A percentile compares a stretch with the other conserved stretches of the same genome.
Evolutionary conservation across 495 filamentous ascomycete genomes (phyloP).

Genomic region (Aspergillus sparsus): DNA sequence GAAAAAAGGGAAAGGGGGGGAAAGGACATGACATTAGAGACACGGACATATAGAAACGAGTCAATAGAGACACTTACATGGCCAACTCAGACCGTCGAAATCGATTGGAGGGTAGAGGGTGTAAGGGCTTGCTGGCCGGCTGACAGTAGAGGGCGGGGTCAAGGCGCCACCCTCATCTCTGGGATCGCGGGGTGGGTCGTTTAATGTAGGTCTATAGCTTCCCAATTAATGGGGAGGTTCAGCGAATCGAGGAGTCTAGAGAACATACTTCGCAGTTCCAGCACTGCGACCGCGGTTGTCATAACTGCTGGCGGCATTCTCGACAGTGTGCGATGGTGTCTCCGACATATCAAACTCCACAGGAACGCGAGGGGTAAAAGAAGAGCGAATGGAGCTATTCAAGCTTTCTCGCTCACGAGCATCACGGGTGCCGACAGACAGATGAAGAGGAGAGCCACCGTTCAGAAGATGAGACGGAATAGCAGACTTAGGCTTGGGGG

Average conservation of each 20-base stretch:
- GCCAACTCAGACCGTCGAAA: conserved; percentile 72
- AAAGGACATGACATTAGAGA: conserved; percentile 5
- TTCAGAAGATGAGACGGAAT: conserved; percentile 52
- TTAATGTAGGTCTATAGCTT: conserved; percentile 41
- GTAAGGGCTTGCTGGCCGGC: conserved; percentile 59
- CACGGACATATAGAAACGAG: not conserved
- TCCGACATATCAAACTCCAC: conserved; percentile 40
- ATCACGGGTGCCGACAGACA: conserved; percentile 38
- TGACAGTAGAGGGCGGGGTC: conserved; percentile 50
- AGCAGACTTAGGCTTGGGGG: conserved; percentile 46
- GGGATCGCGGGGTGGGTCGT: conserved; percentile 71
- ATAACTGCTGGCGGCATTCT: conserved; percentile 25
- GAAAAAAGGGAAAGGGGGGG: conserved; percentile 19
- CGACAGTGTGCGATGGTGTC: conserved; percentile 23
- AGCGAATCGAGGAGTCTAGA: no score
- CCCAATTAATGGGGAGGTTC: not conserved
- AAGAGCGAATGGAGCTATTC: conserved; percentile 54
- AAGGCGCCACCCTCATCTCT: conserved; percentile 63
- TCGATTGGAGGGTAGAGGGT: conserved; percentile 66
- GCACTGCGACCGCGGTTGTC: conserved; percentile 24
- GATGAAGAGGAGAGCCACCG: conserved; percentile 46
- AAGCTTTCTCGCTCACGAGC: conserved; percentile 52
- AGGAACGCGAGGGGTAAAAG: conserved; percentile 47
- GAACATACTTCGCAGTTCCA: conserved; percentile 34
- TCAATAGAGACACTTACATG: conserved; percentile 51